Conservation (phyloP, 2,329 filamentous ascomycete genomes). For the Bimuria novae-zelandiae region DNA sequence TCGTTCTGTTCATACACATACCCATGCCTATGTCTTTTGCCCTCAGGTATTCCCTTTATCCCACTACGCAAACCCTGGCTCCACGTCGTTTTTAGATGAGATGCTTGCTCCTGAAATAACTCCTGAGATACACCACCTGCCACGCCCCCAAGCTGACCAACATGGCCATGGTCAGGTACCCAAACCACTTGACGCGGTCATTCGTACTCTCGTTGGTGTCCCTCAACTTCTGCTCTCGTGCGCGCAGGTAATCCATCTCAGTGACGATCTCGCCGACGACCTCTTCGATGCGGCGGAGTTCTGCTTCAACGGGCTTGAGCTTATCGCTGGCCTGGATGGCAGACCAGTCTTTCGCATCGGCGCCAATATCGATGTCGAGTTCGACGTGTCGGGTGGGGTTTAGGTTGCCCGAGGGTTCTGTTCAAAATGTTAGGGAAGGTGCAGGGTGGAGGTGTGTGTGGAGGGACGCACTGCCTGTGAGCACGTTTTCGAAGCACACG, state of each 20-base stretch:
- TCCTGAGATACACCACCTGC: conserved; percentile 97
- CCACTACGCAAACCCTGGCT: too few relatives aligned
- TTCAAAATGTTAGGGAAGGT: conserved; percentile 16
- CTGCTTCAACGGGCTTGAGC: conserved; percentile 94
- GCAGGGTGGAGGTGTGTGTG: not conserved
- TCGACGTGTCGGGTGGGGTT: conserved; percentile 74
- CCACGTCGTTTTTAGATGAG: conserved; percentile 46
- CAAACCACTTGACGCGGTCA: conserved; percentile 98
- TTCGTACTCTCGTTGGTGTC: conserved; percentile 99
- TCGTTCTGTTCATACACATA: conserved; percentile 25
- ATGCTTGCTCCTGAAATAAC: conserved; percentile 76
- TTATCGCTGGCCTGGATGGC: conserved; percentile 96
- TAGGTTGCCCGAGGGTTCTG: conserved; percentile 39
- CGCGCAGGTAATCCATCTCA: conserved; percentile 95
- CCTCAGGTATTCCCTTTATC: not conserved
- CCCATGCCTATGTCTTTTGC: not conserved
- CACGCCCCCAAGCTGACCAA: conserved; percentile 86
- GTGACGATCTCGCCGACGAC: conserved; percentile 82
- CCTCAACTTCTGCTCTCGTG: conserved; percentile 89
- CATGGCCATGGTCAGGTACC: conserved; percentile 89
- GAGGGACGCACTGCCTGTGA: conserved; percentile 59
- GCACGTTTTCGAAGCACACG: conserved; percentile 90
- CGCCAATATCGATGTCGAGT: conserved; percentile 94
- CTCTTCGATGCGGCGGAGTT: conserved; percentile 91
- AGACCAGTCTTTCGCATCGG: conserved; percentile 97